Evolutionary conservation across 768 basidiomycete species (phyloP).

Genomic region (Lyophyllum shimeji): DNA sequence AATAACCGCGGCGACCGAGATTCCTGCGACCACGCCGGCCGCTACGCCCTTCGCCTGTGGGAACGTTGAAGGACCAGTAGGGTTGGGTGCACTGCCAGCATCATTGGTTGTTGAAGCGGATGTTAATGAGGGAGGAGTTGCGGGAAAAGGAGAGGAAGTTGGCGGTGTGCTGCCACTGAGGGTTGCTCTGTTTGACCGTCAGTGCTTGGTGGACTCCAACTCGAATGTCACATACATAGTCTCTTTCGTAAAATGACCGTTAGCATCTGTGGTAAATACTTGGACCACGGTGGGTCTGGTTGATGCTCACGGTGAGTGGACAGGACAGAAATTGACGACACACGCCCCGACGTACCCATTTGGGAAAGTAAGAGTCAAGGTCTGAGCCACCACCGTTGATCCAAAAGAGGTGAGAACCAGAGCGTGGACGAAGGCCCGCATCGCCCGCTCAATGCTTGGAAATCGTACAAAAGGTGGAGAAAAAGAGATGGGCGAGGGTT

Average conservation of each 20-base stretch:
- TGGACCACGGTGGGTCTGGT: conserved; percentile 4
- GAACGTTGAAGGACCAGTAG: neutral
- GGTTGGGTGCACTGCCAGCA: neutral
- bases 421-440: conserved; percentile 3
- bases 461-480: conserved; percentile 4
- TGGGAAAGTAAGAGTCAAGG: conserved; percentile 7
- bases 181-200: conserved; percentile 5
- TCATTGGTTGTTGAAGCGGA: neutral
- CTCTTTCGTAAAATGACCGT: neutral
- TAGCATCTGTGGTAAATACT: conserved; percentile 5
- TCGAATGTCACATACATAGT: neutral
- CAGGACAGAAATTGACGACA: neutral
- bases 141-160: conserved; percentile 5
- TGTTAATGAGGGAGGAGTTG: neutral
- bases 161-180: conserved; percentile 9
- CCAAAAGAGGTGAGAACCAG: neutral
- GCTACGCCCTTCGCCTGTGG: neutral
- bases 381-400: conserved; percentile 4
- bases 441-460: conserved; percentile 7
- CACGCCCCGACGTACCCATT: conserved; percentile 1
- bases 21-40: conserved; percentile 12
- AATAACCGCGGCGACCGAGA: conserved; percentile 6
- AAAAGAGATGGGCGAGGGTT: neutral
- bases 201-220: neutral
- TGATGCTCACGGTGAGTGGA: neutral